Conservation (phyloP, 176 grass and related monocot species). For the Tuctoria greenei region DNA sequence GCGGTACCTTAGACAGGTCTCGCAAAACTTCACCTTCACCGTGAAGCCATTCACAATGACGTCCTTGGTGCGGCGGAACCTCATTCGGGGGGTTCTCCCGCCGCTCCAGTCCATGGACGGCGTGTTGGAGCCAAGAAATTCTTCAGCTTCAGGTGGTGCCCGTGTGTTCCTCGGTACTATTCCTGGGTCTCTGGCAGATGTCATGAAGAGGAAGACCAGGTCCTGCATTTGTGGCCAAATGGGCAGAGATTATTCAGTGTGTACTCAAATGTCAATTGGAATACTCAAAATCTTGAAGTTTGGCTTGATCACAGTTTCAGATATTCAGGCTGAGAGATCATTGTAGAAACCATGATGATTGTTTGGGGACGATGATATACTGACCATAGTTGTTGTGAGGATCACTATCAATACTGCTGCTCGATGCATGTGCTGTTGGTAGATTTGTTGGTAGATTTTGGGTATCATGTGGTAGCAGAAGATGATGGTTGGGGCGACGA, state of each 20-base stretch:
- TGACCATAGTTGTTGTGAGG: slow-evolving; percentile 41
- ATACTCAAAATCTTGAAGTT: slow-evolving; percentile 5
- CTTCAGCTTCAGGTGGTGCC: slow-evolving; percentile 50
- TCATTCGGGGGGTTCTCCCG: too few species aligned
- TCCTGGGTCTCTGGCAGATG: slow-evolving; percentile 58
- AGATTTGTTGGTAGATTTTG: slow-evolving; percentile 27
- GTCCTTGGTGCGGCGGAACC: slow-evolving; percentile 43
- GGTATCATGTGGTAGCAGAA: slow-evolving; percentile 52
- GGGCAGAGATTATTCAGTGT: neutral
- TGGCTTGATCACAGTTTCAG: neutral
- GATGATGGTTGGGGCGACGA: slow-evolving; percentile 36
- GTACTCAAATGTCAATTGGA: neutral
- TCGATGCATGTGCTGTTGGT: slow-evolving; percentile 11
- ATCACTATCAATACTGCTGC: slow-evolving; percentile 29
- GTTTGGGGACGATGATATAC: neutral
- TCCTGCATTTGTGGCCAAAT: slow-evolving; percentile 38
- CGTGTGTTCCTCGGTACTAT: slow-evolving; percentile 63
- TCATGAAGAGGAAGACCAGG: slow-evolving; percentile 53
- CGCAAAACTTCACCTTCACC: slow-evolving; percentile 63
- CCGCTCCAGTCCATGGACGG: slow-evolving; percentile 71
- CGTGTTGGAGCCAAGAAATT: slow-evolving; percentile 21
- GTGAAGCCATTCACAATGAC: slow-evolving; percentile 45
- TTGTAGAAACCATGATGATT: neutral
- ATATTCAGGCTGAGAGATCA: neutral
- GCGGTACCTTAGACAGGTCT: slow-evolving; percentile 64